phyloP scores from a whole-genome alignment of 306 rosid species.

The Cicer chorassanicum region DNA sequence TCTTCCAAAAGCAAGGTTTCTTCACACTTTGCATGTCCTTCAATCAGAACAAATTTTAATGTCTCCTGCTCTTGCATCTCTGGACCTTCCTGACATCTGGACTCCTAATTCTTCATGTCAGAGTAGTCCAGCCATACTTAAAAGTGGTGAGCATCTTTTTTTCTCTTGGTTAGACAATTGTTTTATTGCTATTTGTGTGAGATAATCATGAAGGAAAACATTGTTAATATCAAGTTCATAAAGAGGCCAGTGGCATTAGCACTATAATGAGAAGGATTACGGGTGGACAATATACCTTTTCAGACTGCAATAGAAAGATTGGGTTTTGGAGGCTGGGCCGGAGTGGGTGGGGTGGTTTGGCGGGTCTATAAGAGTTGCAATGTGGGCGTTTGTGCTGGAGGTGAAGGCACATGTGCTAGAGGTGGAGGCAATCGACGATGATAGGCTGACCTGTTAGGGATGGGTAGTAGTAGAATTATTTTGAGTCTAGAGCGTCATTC shows the following conservation, averaged over 20 bases:
- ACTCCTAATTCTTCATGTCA: conserved; percentile 46
- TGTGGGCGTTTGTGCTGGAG: neutral
- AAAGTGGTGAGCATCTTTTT: conserved; percentile 52
- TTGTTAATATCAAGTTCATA: neutral
- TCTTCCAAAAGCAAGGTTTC: conserved; percentile 49
- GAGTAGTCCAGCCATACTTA: conserved; percentile 42
- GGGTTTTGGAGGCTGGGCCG: neutral
- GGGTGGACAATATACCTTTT: neutral
- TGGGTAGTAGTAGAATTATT: neutral
- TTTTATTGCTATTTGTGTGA: conserved; percentile 34
- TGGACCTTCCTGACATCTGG: conserved; percentile 85
- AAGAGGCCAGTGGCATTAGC: neutral
- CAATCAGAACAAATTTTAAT: conserved; percentile 53
- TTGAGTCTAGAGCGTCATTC: neutral
- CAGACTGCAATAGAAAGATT: neutral
- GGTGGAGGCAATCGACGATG: neutral
- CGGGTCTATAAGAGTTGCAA: neutral
- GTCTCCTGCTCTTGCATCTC: conserved; percentile 77
- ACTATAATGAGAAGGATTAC: neutral
- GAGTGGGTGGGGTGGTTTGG: neutral
- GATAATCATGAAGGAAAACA: neutral
- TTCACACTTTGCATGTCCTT: conserved; percentile 42
- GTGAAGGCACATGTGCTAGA: neutral
- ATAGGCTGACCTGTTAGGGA: neutral
- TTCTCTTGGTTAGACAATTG: conserved; percentile 11